phyloP scores from a whole-genome alignment of 495 filamentous ascomycete species.

The Usnea hakonensis region DNA sequence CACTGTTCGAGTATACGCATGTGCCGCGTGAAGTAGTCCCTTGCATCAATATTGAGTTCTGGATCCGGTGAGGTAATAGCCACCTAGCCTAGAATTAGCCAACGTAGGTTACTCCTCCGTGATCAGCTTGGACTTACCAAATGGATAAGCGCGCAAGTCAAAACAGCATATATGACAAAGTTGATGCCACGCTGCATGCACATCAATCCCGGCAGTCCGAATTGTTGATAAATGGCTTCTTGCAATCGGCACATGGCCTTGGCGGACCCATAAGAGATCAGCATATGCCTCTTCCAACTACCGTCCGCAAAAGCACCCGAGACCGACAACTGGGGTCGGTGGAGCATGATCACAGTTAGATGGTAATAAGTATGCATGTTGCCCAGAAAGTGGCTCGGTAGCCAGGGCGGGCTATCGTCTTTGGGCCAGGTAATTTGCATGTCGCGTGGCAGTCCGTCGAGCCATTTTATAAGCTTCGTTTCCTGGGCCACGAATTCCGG shows the following conservation, averaged over 20 bases:
- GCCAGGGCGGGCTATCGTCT: conserved; percentile 75
- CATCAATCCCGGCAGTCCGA: conserved; percentile 71
- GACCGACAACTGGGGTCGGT: conserved; percentile 76
- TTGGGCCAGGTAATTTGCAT: conserved; percentile 69
- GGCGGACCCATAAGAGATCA: conserved; percentile 76
- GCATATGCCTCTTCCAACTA: conserved; percentile 82
- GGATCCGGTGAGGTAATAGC: conserved; percentile 92
- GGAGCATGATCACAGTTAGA: conserved; percentile 76
- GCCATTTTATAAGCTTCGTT: conserved; percentile 65
- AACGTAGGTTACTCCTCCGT: not conserved
- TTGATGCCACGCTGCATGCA: conserved; percentile 95
- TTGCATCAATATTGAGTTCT: conserved; percentile 73
- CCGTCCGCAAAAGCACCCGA: conserved; percentile 70
- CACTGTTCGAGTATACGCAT: conserved; percentile 93
- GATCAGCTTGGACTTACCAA: conserved; percentile 52
- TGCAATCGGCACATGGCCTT: conserved; percentile 86
- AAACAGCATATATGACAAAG: conserved; percentile 85
- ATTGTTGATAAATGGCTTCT: conserved; percentile 71
- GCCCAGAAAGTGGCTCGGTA: conserved; percentile 82
- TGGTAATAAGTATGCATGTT: conserved; percentile 94
- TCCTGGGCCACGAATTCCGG: conserved; percentile 75
- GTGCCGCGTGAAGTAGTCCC: conserved; percentile 86
- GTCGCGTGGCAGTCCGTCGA: conserved; percentile 67
- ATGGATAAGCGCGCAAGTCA: conserved; percentile 93
- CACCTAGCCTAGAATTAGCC: conserved; percentile 48